Conservation (phyloP, 2,329 filamentous ascomycete genomes). For the Xylaria sp. region DNA sequence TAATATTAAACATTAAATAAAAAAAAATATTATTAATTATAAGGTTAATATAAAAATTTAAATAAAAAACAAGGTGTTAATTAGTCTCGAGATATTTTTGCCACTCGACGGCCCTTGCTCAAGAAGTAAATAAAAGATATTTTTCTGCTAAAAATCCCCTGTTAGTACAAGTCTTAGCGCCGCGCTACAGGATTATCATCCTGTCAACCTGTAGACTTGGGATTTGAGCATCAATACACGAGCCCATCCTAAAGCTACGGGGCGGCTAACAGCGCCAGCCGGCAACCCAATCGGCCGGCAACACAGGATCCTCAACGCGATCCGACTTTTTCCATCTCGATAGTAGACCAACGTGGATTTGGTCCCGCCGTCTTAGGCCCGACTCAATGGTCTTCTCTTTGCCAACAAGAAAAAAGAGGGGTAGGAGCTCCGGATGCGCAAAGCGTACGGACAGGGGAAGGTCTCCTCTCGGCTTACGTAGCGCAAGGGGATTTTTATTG, state of each 20-base stretch:
- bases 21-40: too few species aligned
- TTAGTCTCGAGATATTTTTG: too few species aligned
- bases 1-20: too few species aligned
- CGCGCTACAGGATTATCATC: too few species aligned
- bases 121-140: too few species aligned
- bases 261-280: conserved; percentile 6
- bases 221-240: not conserved
- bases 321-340: conserved; percentile 3
- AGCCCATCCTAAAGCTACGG: not conserved
- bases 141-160: too few species aligned
- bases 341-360: not conserved
- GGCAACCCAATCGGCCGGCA: not conserved
- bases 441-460: conserved; percentile 7
- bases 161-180: too few species aligned
- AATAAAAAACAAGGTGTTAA: too few species aligned
- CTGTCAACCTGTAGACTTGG: not conserved
- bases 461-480: conserved; percentile 15
- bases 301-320: not conserved
- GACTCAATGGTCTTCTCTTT: too few species aligned
- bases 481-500: conserved; percentile 16
- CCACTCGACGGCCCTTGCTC: too few species aligned
- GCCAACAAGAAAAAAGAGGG: not conserved
- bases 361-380: not conserved
- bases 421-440: conserved; percentile 12
- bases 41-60: too few species aligned